These are phyloP conservation scores for Solanum virginianum DNA, from an alignment of 257 asterid species.

Conservation along the genomic window DNA sequence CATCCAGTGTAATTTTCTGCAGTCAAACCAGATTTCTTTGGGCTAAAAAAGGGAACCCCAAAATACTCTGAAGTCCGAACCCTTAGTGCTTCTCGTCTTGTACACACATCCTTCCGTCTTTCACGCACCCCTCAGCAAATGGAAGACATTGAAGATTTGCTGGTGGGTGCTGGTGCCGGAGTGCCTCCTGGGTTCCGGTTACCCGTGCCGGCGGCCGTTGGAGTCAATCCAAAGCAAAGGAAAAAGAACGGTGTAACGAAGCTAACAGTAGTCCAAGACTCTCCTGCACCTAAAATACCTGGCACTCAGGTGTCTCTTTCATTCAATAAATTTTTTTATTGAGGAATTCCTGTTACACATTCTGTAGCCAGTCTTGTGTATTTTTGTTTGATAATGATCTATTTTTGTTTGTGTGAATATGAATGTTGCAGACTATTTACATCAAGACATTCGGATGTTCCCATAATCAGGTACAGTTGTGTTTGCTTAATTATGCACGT, in stretches of 20 bases:
- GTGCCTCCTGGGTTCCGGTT: constrained; percentile 68
- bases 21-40: neutral
- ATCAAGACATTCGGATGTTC: constrained; percentile 93
- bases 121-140: constrained; percentile 1
- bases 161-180: constrained; percentile 50
- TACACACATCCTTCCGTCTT: neutral
- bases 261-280: constrained; percentile 18
- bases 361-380: neutral
- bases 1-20: no score
- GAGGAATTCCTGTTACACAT: neutral
- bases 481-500: neutral
- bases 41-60: neutral
- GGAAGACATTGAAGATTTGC: constrained; percentile 91
- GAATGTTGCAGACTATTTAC: constrained; percentile 59
- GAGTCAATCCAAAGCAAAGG: constrained; percentile 41
- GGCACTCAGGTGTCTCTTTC: constrained; percentile 60
- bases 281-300: constrained; percentile 39
- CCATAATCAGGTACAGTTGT: constrained; percentile 61
- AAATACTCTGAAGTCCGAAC: neutral
- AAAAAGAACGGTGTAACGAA: constrained; percentile 11
- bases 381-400: neutral
- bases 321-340: neutral
- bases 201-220: constrained; percentile 47
- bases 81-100: neutral
- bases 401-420: neutral